Conservation (phyloP, 345 rosid species). For the Viola odorata region DNA sequence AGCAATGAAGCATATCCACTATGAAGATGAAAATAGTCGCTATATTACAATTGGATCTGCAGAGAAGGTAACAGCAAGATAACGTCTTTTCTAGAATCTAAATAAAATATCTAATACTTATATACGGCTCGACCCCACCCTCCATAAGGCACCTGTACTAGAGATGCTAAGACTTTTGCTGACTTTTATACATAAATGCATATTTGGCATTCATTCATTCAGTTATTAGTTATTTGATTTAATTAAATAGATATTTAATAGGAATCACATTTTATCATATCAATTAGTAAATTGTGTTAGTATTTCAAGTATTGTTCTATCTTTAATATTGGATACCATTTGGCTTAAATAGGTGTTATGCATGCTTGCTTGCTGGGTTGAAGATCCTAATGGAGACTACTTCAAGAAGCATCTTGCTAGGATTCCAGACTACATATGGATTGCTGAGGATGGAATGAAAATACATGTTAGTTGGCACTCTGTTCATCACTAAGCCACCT, state of each 20-base stretch:
- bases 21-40: slow-evolving; percentile 27
- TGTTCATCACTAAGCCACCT: background rate
- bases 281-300: too few relatives aligned
- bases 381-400: slow-evolving; percentile 45
- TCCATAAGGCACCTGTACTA: too few relatives aligned
- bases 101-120: background rate
- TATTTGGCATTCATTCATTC: too few relatives aligned
- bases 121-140: too few relatives aligned
- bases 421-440: slow-evolving; percentile 46
- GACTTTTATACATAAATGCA: too few relatives aligned
- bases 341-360: slow-evolving; percentile 33
- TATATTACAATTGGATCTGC: slow-evolving; percentile 27
- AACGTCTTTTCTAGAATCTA: background rate
- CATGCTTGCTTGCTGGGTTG: slow-evolving; percentile 67
- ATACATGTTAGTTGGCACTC: slow-evolving; percentile 35
- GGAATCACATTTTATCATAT: too few relatives aligned
- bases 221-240: too few relatives aligned
- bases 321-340: too few relatives aligned
- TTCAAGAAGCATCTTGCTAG: slow-evolving; percentile 55
- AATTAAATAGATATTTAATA: too few relatives aligned
- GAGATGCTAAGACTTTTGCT: too few relatives aligned
- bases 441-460: slow-evolving; percentile 67
- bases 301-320: too few relatives aligned
- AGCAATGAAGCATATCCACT: slow-evolving; percentile 15
- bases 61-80: slow-evolving; percentile 13